Percentiles rank a stretch among this genome's conserved stretches.
phyloP scores from a whole-genome alignment of 306 rosid species.

The Mucuna pruriens region DNA sequence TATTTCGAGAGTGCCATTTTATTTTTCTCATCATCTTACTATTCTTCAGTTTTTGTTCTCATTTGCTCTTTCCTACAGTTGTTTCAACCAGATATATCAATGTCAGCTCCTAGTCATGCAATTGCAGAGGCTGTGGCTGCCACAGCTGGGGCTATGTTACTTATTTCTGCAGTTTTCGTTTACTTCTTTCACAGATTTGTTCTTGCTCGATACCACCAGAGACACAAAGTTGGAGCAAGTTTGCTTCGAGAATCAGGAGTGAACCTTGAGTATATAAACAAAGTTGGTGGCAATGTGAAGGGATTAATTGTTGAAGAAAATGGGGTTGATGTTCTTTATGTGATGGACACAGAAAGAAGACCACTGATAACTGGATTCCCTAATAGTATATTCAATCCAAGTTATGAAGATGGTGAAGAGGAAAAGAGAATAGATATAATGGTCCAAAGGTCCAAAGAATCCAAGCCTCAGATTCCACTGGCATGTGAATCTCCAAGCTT shows the following conservation, averaged over 20 bases:
- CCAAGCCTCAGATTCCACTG: constrained; percentile 15
- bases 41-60: constrained; percentile 12
- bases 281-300: constrained; percentile 52
- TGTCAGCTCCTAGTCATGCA: constrained; percentile 42
- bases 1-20: not conserved
- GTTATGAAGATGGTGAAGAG: constrained; percentile 51
- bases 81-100: constrained; percentile 29
- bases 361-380: constrained; percentile 41
- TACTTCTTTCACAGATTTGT: constrained; percentile 43
- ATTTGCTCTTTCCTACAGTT: not conserved
- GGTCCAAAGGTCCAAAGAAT: constrained; percentile 38
- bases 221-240: constrained; percentile 44
- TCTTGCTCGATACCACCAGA: constrained; percentile 35
- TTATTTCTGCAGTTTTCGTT: constrained; percentile 46
- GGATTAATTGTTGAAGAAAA: constrained; percentile 57
- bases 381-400: constrained; percentile 53
- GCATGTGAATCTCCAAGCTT: constrained; percentile 3
- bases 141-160: constrained; percentile 56
- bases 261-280: constrained; percentile 46
- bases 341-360: constrained; percentile 54
- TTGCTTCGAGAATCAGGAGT: constrained; percentile 39
- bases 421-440: constrained; percentile 53
- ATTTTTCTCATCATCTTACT: constrained; percentile 22
- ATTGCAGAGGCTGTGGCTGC: constrained; percentile 58
- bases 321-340: constrained; percentile 54